Base-by-base conservation (phyloP, 2,329 filamentous ascomycete genomes). In the Xylaria arbuscula region DNA sequence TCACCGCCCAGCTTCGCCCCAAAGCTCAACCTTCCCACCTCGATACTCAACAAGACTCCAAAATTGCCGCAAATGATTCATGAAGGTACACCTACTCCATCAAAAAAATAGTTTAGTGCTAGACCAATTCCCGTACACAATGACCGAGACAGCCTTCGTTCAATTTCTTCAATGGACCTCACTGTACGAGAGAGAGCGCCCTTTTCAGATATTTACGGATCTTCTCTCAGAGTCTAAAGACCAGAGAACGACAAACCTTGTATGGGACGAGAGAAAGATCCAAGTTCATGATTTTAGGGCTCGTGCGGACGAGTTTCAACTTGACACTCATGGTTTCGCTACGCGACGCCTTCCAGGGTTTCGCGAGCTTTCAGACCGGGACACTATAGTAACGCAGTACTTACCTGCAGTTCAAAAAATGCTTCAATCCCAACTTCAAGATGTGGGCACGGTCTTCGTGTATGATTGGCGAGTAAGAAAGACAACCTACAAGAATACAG, bases 121-220 rank as follows among this genome's bases (percentile, higher is more conserved):
- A 3, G n/a, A 10, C 19, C 6, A 28, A 9, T 5, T 13, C n/a
- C 11, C n/a, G 36, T 8, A n/a, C 17, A 17, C 36, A 13, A 51
- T 54, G 42, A 24, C 48, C n/a, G 55, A 64, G 17, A 34, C 19
- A 6, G 61, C 55, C 6, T 56, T 45, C 13, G 57, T 64, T 51
- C 54, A 17, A 5, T 68, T 68, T 57, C 42, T 68, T n/a, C 62
- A 68, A 17, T 68, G 61, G 66, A 61, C 32, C 22, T 50, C 61
- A 13, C 45, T 64, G 13, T 68, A 64, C 48, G 66, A 68, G 40
- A 60, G 61, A 28, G 66, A 68, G 10, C 54, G 50, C 17, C 61
- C 61, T 3, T 68, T 64, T 51, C 66, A 68, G n/a, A 68, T 68
- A 19, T 64, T 68, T 34, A 61, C 36, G n/a, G 42, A 68, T 13